Base-by-base conservation (phyloP, 2,329 filamentous ascomycete genomes). In the Pseudocercospora musae region DNA sequence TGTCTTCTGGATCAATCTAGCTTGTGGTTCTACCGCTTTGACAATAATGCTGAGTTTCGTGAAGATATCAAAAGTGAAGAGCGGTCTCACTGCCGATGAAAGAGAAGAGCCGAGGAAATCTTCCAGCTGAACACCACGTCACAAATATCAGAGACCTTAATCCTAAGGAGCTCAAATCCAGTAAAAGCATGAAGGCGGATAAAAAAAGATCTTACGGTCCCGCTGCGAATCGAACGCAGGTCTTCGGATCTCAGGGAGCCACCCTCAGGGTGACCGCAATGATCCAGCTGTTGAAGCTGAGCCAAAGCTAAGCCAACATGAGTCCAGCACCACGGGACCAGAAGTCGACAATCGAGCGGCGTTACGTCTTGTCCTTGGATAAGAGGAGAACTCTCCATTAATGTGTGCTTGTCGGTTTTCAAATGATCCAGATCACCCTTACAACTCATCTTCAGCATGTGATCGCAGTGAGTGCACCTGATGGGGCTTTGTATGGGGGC, bases 1-100 rank as follows among this genome's bases (percentile, higher is more conserved):
- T 23, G 86, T 84, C 0, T 89, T 90, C 67, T 89, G 87, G 87
- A 85, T 87, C 23, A 84, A 86, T 57, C 79, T 86, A 21, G 87
- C 80, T 0, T 78, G 84, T 55, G 83, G 86, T 0, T 79, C 73
- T 3, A 67, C 82, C 0, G 81, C 84, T 0, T 65, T 89, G 58
- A 63, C 79, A 1, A 73, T 89, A 13, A 81, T 88, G 50, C 66
- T 79, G 1, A 67, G 75, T 0, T 86, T 84, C 42, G 82, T 88
- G 3, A 76, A 80, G 60, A 80, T 88, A 29, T 78, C 80, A 0
- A 81, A 81, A 52, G 85, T 85, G 2, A 79, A 81, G 73, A 85
- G 84, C 68, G 83, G 85, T 61, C 68, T 85, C 71, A 87, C 85
- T 0, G 77, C 79, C 3, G 85, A 87, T 67, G 85, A 87, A 71